Base-by-base conservation (phyloP, 495 filamentous ascomycete genomes). In the Amorphotheca resinae region DNA sequence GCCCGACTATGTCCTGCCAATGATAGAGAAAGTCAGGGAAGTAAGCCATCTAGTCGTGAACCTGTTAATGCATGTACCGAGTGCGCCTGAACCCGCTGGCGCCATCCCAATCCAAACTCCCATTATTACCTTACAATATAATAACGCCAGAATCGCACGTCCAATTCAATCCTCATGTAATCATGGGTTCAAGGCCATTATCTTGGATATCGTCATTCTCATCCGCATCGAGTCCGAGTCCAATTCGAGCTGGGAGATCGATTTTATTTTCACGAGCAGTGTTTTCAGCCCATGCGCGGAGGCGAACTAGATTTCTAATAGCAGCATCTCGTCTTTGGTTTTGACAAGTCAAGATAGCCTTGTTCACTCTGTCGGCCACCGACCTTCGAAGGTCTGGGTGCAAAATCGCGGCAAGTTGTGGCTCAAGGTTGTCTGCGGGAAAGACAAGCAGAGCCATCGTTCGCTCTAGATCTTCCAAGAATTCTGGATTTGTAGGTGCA, bases 361-460 rank as follows among this genome's bases (percentile, higher is more conserved):
- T 76, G 52, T 96, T 96, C 21, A 96, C 93, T 33, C 71, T 64
- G 33, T 74, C 72, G 4, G 91, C 87, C 20, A 95, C 87, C 8
- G 77, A 71, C 57, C 76, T 73, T 56, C 91, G 77, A n/a, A 98
- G 71, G 38, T 72, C 68, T n/a, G 87, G 78, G 51, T 89, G 70
- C 20, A 96, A 67, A 28, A 96, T 68, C 15, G 73, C 73, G 11
- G 78, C 74, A 21, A 95, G 70, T 33, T 82, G 76, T 0, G 87
- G 82, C 22, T 77, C 69, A 16, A 96, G 70, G 40, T 74, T 82
- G 42, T 85, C 77, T 20, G 74, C 70, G 3, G 84, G 80, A 54
- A 94, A 93, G 45, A 95, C 84, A 30, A 96, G 65, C 33, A 98
- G 77, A 1, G 86, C 80, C 76, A 99, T 93, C 0, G 91, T 95